These are phyloP conservation scores for Cladorrhinum samala DNA, from an alignment of 495 filamentous ascomycete genomes.

Conservation along the genomic window DNA sequence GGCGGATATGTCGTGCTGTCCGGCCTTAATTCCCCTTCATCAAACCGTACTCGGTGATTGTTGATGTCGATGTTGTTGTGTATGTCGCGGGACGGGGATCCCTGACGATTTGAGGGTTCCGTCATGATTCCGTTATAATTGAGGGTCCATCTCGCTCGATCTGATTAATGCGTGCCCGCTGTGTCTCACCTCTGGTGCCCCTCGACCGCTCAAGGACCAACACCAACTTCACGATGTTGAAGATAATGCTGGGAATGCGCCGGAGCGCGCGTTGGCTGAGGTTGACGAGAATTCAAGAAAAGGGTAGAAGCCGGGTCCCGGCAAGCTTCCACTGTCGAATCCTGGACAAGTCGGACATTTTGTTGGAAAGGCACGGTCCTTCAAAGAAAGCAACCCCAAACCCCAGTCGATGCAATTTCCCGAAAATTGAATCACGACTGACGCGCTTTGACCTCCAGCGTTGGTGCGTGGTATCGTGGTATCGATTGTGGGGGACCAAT, in stretches of 20 bases:
- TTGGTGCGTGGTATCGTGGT: slow-evolving; percentile 6
- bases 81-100: slow-evolving; percentile 16
- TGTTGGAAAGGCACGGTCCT: slow-evolving; percentile 8
- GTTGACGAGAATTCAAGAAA: not conserved
- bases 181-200: not conserved
- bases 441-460: slow-evolving; percentile 19
- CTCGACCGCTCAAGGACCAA: not conserved
- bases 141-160: slow-evolving; percentile 20
- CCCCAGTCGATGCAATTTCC: slow-evolving; percentile 23
- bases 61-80: slow-evolving; percentile 2
- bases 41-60: slow-evolving; percentile 22
- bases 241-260: slow-evolving; percentile 9
- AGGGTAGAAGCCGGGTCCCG: not conserved
- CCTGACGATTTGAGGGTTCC: slow-evolving; percentile 16
- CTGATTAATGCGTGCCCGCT: not conserved
- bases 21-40: slow-evolving; percentile 15
- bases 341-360: not conserved
- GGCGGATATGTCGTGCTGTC: slow-evolving; percentile 10
- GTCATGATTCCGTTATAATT: slow-evolving; percentile 20
- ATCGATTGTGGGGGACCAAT: not conserved
- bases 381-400: slow-evolving; percentile 13
- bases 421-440: slow-evolving; percentile 20
- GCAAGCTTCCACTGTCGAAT: not conserved
- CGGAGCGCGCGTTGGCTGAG: slow-evolving; percentile 8
- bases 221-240: not conserved